Conservation (phyloP, 164 flowering plant species). For the Euptelea pleiosperma region DNA sequence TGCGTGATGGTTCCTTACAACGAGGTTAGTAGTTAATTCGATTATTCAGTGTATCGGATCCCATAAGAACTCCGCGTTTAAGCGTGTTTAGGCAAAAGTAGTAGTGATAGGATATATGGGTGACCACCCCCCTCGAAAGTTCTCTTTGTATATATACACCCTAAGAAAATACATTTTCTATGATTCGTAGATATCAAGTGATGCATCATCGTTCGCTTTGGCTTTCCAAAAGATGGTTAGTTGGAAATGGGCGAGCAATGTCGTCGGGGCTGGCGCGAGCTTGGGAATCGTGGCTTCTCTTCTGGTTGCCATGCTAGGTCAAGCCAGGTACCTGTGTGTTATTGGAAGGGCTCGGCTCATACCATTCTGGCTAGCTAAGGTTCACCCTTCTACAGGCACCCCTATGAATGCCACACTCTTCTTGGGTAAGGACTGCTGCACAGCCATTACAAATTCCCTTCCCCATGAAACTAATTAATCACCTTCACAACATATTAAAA, state of each 20-base stretch:
- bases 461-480: too few species aligned
- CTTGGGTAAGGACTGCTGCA: constrained; percentile 73
- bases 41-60: neutral
- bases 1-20: constrained; percentile 66
- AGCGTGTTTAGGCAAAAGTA: neutral
- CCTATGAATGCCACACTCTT: constrained; percentile 81
- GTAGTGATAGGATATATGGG: neutral
- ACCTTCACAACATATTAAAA: too few species aligned
- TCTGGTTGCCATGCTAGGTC: constrained; percentile 88
- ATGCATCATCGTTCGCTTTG: constrained; percentile 44
- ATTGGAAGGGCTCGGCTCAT: constrained; percentile 74
- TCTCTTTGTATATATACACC: neutral
- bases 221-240: constrained; percentile 55
- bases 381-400: constrained; percentile 84
- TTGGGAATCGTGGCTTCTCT: constrained; percentile 85
- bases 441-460: too few species aligned
- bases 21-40: constrained; percentile 33
- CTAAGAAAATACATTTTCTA: neutral
- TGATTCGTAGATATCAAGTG: constrained; percentile 45
- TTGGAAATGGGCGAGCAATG: constrained; percentile 77
- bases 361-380: constrained; percentile 79
- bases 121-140: neutral
- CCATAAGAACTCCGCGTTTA: neutral
- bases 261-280: constrained; percentile 81
- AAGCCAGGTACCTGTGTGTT: constrained; percentile 87